phyloP scores from a whole-genome alignment of 352 stramenopile species.

The Pythium phragmiticola region DNA sequence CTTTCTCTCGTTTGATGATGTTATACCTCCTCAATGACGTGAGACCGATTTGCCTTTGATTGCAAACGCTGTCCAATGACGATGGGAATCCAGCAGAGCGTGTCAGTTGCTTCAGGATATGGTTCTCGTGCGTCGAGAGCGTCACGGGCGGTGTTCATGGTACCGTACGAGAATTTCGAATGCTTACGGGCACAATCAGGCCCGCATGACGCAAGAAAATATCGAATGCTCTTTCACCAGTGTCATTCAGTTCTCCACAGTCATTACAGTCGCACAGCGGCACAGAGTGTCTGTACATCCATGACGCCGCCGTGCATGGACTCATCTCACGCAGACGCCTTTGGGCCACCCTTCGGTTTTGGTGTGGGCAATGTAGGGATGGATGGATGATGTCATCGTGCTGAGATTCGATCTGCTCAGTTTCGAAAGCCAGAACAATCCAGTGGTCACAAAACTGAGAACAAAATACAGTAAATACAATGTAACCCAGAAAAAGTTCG shows the following conservation, averaged over 20 bases:
- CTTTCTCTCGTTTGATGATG: no score
- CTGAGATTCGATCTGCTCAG: neutral
- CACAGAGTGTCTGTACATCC: no score
- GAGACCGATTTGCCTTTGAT: neutral
- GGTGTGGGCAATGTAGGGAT: no score
- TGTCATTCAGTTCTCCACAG: neutral
- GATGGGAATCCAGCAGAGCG: no score
- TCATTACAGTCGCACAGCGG: no score
- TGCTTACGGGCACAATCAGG: no score
- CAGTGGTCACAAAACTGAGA: neutral
- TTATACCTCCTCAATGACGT: no score
- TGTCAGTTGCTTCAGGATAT: neutral
- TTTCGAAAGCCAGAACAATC: neutral
- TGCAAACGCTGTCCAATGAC: neutral
- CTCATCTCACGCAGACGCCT: neutral
- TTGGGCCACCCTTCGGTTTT: neutral
- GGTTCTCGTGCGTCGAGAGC: neutral
- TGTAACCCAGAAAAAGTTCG: neutral
- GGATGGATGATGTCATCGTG: constrained; percentile 1
- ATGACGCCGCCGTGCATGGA: neutral
- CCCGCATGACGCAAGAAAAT: neutral
- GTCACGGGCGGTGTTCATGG: constrained; percentile 1
- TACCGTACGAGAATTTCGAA: neutral
- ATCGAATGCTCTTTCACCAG: neutral
- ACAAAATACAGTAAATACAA: neutral